A percentile compares a stretch with the other conserved stretches of the same genome.
Conservation (phyloP, 2,329 filamentous ascomycete species). For the Ascochyta clinopodiicola region DNA sequence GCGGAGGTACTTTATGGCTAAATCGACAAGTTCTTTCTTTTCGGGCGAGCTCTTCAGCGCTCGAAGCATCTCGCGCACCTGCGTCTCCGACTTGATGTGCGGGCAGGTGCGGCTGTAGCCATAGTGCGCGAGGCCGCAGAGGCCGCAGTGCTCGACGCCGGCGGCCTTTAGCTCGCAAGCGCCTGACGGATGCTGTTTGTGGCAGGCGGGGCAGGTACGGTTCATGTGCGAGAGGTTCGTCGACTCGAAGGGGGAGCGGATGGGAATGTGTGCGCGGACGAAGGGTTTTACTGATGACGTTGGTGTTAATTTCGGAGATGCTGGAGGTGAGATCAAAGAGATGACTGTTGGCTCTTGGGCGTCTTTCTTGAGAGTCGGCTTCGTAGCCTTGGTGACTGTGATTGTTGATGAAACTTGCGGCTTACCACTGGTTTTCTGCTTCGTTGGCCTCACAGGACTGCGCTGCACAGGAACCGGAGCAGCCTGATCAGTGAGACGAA, state of each 20-base stretch:
- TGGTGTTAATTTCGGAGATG: conserved; percentile 20
- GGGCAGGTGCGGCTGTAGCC: conserved; percentile 65
- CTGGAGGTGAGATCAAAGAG: conserved; percentile 4
- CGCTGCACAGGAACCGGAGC: neutral
- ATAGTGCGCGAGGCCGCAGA: conserved; percentile 69
- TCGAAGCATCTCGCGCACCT: conserved; percentile 69
- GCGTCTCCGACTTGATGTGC: conserved; percentile 66
- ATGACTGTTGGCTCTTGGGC: conserved; percentile 2
- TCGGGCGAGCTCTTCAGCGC: conserved; percentile 66
- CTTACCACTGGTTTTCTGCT: conserved; percentile 11
- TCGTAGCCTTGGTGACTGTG: conserved; percentile 2
- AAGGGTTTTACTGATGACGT: conserved; percentile 41
- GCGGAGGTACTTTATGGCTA: conserved; percentile 63
- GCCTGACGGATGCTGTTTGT: conserved; percentile 61
- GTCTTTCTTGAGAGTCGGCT: conserved; percentile 3
- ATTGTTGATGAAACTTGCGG: neutral
- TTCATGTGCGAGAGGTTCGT: conserved; percentile 24
- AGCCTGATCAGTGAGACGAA: neutral
- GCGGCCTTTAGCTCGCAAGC: conserved; percentile 66
- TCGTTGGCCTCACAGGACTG: neutral
- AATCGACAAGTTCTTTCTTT: conserved; percentile 58
- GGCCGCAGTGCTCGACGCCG: conserved; percentile 66
- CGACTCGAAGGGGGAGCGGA: conserved; percentile 37
- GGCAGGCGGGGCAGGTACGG: conserved; percentile 61
- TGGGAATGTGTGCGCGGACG: conserved; percentile 35